Conservation (phyloP, 164 flowering plant genomes). For the Euptelea pleiosperma region DNA sequence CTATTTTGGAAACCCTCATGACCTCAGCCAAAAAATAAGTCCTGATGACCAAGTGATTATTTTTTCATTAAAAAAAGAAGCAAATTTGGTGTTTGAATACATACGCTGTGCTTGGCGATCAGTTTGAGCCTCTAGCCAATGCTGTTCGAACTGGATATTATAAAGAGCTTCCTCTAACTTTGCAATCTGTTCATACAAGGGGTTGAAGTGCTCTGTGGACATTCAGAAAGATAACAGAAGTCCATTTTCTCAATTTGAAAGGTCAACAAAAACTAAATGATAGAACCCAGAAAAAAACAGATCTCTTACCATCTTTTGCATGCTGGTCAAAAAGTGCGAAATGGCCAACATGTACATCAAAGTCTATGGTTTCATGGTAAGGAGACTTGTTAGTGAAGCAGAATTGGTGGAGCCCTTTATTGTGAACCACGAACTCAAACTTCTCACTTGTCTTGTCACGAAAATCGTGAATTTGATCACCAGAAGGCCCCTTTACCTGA, state of each 20-base stretch:
- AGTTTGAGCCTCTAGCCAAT: constrained; percentile 96
- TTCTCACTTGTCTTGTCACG: constrained; percentile 78
- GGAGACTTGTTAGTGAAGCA: constrained; percentile 78
- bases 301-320: constrained; percentile 56
- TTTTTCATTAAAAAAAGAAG: background rate
- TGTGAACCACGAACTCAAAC: constrained; percentile 68
- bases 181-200: constrained; percentile 75
- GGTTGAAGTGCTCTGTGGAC: constrained; percentile 80
- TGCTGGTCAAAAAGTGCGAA: constrained; percentile 52
- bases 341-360: constrained; percentile 54
- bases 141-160: constrained; percentile 94
- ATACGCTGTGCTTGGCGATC: constrained; percentile 87
- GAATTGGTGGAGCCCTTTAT: constrained; percentile 74
- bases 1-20: too few species aligned
- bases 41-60: background rate
- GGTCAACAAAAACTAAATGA: background rate
- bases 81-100: background rate
- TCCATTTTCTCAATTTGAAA: background rate
- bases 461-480: constrained; percentile 78
- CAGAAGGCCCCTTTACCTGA: constrained; percentile 89
- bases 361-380: constrained; percentile 59
- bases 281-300: background rate
- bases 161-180: constrained; percentile 88
- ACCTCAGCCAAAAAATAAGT: too few species aligned
- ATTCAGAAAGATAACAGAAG: constrained; percentile 9